phyloP scores from a whole-genome alignment of 768 basidiomycete species.

The Mycena metata region DNA sequence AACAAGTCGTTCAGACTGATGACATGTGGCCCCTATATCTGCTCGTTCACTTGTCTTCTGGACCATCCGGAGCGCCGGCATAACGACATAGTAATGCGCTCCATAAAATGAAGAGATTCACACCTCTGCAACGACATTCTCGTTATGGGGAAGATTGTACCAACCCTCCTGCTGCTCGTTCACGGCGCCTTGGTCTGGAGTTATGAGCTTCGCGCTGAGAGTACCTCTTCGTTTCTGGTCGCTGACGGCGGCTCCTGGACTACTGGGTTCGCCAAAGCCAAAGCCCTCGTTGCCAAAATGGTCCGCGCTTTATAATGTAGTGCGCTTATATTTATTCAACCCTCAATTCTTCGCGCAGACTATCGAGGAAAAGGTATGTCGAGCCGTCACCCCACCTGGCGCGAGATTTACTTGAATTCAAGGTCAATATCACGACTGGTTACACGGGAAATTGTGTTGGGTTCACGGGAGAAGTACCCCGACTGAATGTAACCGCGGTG shows the following conservation, averaged over 20 bases:
- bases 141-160: slow-evolving; percentile 1
- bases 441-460: slow-evolving; percentile 29
- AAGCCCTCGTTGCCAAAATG: slow-evolving; percentile 27
- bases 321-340: not conserved
- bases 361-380: slow-evolving; percentile 23
- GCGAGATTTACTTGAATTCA: not conserved
- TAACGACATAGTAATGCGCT: no score
- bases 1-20: no score
- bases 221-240: not conserved
- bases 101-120: no score
- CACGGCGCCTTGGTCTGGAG: no score
- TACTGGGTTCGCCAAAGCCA: slow-evolving; percentile 14
- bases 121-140: not conserved
- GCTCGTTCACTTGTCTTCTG: no score
- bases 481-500: slow-evolving; percentile 3
- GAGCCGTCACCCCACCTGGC: not conserved
- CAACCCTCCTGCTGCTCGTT: not conserved
- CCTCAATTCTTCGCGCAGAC: slow-evolving; percentile 9
- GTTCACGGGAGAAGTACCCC: slow-evolving; percentile 26
- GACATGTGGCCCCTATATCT: no score
- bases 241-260: slow-evolving; percentile 24
- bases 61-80: no score
- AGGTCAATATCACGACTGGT: slow-evolving; percentile 31
- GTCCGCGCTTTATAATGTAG: not conserved
- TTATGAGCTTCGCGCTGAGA: not conserved